Evolutionary conservation across 2,329 filamentous ascomycete genomes (phyloP), one percentile per base, ranked within the genome.

Genomic region (Penicillium sp.): DNA sequence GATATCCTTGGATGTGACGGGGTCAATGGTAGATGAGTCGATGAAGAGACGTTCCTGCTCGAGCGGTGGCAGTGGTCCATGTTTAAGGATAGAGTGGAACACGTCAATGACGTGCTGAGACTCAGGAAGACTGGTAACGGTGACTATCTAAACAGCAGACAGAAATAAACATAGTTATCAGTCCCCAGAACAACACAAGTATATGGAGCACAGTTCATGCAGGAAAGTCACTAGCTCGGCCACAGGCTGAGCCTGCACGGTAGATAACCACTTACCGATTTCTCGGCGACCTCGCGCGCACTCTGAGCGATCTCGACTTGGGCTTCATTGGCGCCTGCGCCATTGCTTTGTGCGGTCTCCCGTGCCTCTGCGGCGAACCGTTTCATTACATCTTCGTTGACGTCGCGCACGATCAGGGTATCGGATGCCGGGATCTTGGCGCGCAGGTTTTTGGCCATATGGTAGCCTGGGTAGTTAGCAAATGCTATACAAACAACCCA

Each of bases 11-110:
- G 90, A 96, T 2, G 89, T 88, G 29, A 82, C 82, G 0, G 90
- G 89, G 69, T 97, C 93, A 64, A 98, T 97, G 15, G 93, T 98
- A 3, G 91, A 97, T 69, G 87, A 91, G 69, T 98, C 93, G 64
- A 98, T 93, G 69, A 95, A 96, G 51, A 96, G 72, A 34, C 89
- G 83, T 51, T 84, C 74, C 44, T 77, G 77, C 35, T 74, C 72
- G 2, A 75, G 63, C 29, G 68, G 69, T 6, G 77, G 73, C 5
- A 83, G 74, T 3, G 62, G 52, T 6, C 77, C 73, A 2, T 77
- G 73, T 41, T 80, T 76, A 39, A 95, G 75, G 65, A 97, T 89
- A 48, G 84, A 78, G 41, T 81, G 74, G 69, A 89, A 96, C 34
- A 95, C 88, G 45, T 79, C 79, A 64, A 86, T 85, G 50, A 97